Percentiles rank a stretch among this genome's conserved stretches.
Conservation (phyloP, 2,329 filamentous ascomycete species). For the Trichoderma atroviride region DNA sequence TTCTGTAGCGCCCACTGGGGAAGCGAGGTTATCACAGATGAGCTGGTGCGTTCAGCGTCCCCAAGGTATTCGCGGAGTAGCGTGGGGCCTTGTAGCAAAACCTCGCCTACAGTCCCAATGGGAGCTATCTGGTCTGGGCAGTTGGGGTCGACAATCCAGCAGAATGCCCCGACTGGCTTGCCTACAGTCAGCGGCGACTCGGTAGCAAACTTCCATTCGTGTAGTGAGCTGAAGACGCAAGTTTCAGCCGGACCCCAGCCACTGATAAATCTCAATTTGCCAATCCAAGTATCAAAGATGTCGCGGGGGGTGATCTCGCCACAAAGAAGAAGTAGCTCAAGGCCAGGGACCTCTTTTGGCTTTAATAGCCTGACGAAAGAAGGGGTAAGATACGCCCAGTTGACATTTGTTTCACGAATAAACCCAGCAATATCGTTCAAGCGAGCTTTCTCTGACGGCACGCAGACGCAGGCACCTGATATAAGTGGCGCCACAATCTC, state of each 20-base stretch:
- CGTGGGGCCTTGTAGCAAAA: conserved; percentile 19
- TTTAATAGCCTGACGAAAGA: background rate
- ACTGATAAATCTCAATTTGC: conserved; percentile 26
- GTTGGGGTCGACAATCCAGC: conserved; percentile 23
- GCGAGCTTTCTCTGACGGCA: conserved; percentile 14
- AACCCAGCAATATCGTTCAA: conserved; percentile 16
- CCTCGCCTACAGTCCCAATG: conserved; percentile 9
- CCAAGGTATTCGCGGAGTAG: conserved; percentile 19
- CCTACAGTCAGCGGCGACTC: conserved; percentile 21
- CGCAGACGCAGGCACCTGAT: conserved; percentile 17
- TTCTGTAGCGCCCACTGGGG: conserved; percentile 40
- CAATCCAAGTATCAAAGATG: conserved; percentile 26
- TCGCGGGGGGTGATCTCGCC: conserved; percentile 26
- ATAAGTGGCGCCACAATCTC: conserved; percentile 21
- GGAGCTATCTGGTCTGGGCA: background rate
- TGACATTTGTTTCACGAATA: conserved; percentile 11
- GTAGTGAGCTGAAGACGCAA: conserved; percentile 23
- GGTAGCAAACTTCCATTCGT: conserved; percentile 17
- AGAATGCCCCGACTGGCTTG: conserved; percentile 19
- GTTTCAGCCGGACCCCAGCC: conserved; percentile 31
- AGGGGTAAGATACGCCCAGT: conserved; percentile 18
- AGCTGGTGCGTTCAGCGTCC: conserved; percentile 5
- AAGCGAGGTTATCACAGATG: background rate
- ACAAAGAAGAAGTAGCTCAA: conserved; percentile 25
- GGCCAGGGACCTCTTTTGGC: conserved; percentile 15